A percentile compares a stretch with the other conserved stretches of the same genome.
These are phyloP conservation scores for Eucalyptus sp. DNA, from an alignment of 345 rosid species.

Conservation along the genomic window DNA sequence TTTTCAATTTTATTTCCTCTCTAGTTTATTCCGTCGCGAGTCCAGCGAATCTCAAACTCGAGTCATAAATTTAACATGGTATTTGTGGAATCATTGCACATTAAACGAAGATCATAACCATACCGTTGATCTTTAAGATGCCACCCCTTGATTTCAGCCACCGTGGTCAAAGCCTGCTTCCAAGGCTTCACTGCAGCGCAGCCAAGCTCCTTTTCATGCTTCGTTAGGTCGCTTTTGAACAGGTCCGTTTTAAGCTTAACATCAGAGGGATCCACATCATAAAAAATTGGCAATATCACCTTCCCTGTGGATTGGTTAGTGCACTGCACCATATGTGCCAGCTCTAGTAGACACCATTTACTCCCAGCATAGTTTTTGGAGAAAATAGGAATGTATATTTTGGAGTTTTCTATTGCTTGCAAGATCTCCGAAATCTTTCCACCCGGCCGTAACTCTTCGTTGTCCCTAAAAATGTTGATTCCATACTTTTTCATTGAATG, in stretches of 20 bases:
- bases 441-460: rapidly evolving
- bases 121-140: background rate
- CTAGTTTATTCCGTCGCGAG: too few relatives aligned
- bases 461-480: background rate
- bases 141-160: background rate
- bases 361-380: rapidly evolving
- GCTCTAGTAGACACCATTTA: background rate
- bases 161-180: background rate
- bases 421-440: background rate
- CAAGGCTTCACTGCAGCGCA: background rate
- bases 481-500: rapidly evolving
- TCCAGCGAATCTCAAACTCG: too few relatives aligned
- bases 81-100: too few relatives aligned
- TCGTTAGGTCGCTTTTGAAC: background rate
- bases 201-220: background rate
- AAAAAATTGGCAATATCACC: background rate
- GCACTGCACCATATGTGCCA: background rate
- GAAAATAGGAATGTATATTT: too few relatives aligned
- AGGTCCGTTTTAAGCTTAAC: background rate
- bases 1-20: too few relatives aligned
- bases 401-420: background rate
- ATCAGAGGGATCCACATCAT: background rate
- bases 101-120: background rate
- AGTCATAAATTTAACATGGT: too few relatives aligned
- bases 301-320: background rate